Conservation (phyloP, 2,329 filamentous ascomycete genomes). For the Hirsutella thompsonii region DNA sequence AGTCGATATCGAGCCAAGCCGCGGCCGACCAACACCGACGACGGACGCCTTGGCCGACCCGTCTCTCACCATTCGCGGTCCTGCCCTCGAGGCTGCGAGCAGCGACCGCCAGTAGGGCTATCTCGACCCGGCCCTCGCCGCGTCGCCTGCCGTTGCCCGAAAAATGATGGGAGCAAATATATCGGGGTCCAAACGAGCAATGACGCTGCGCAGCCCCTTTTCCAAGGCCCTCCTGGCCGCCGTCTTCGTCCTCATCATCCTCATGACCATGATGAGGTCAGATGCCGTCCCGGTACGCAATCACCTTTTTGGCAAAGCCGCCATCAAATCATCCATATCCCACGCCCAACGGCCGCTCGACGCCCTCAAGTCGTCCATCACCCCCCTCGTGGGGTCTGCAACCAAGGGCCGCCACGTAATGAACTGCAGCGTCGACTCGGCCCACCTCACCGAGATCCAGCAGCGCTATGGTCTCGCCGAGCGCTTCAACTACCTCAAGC, state of each 20-base stretch:
- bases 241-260: conserved; percentile 27
- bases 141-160: background rate
- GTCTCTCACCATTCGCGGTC: background rate
- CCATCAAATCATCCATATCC: conserved; percentile 12
- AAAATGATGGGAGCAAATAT: conserved; percentile 24
- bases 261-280: conserved; percentile 26
- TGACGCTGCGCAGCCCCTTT: conserved; percentile 37
- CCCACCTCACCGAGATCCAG: conserved; percentile 30
- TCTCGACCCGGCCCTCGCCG: background rate
- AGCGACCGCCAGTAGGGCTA: background rate
- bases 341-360: conserved; percentile 19
- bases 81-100: background rate
- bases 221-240: conserved; percentile 30
- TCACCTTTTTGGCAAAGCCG: conserved; percentile 23
- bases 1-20: too few species aligned
- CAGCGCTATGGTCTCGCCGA: conserved; percentile 33
- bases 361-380: conserved; percentile 8
- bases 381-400: conserved; percentile 6
- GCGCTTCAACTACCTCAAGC: conserved; percentile 41
- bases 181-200: conserved; percentile 23
- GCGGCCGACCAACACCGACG: background rate
- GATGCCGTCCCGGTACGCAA: conserved; percentile 27
- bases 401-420: conserved; percentile 19
- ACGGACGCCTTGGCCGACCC: background rate
- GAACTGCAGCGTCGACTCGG: conserved; percentile 36